Conservation (phyloP, 2,329 filamentous ascomycete genomes). For the Aspergillus ibericus region DNA sequence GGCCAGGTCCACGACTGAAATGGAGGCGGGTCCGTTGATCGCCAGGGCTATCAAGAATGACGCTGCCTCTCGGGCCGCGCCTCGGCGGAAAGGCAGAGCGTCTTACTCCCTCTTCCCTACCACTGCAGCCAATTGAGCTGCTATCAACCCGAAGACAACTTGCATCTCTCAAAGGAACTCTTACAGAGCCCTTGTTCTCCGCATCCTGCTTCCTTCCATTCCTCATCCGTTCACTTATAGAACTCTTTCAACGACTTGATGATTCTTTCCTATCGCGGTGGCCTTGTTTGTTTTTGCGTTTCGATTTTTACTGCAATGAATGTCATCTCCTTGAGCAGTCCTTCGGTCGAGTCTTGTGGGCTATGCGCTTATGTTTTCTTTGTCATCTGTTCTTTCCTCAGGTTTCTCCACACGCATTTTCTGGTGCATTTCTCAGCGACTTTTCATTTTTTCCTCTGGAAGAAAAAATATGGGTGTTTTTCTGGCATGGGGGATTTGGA, state of each 20-base stretch:
- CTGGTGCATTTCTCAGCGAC: constrained; percentile 28
- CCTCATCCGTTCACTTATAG: constrained; percentile 17
- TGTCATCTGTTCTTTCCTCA: constrained; percentile 5
- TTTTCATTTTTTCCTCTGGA: constrained; percentile 20
- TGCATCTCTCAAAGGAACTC: background rate
- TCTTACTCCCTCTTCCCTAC: constrained; percentile 43
- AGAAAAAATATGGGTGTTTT: constrained; percentile 21
- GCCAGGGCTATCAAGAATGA: constrained; percentile 20
- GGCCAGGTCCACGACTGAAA: constrained; percentile 38
- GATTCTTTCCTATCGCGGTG: constrained; percentile 20
- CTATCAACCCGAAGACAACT: background rate
- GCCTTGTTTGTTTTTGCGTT: constrained; percentile 11
- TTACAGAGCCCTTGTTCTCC: background rate
- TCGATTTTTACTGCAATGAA: constrained; percentile 15
- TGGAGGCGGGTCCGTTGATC: constrained; percentile 25
- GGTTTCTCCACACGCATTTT: constrained; percentile 15
- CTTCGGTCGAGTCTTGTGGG: constrained; percentile 11
- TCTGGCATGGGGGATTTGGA: constrained; percentile 18
- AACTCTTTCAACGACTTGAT: constrained; percentile 29
- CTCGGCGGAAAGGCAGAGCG: constrained; percentile 39
- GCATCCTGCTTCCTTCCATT: background rate
- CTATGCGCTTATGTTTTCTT: constrained; percentile 12
- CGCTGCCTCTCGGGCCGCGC: constrained; percentile 28
- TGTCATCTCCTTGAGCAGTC: constrained; percentile 18
- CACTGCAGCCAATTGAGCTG: constrained; percentile 11